phyloP scores from a whole-genome alignment of 208 protist species.

The Leishmania martiniquensis region DNA sequence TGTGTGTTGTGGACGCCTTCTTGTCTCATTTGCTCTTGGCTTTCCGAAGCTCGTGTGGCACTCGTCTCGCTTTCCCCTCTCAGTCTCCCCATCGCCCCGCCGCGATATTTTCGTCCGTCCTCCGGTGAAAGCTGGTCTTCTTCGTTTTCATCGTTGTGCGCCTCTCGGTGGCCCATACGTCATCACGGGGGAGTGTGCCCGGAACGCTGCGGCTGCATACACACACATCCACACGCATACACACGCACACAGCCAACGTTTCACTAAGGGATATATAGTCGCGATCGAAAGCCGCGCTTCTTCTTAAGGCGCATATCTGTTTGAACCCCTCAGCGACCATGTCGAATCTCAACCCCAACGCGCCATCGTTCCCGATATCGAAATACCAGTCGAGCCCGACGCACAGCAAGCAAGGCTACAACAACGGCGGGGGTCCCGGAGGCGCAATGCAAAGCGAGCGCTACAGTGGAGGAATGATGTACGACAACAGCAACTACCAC shows the following conservation, averaged over 20 bases:
- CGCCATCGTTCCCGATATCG: slow-evolving; percentile 19
- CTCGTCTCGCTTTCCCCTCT: not conserved
- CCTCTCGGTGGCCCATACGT: not conserved
- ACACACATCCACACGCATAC: not conserved
- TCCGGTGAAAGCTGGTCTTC: not conserved
- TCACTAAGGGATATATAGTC: not conserved
- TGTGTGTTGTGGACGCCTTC: not conserved
- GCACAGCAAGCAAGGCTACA: slow-evolving; percentile 25
- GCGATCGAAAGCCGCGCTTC: not conserved
- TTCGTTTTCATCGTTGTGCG: not conserved
- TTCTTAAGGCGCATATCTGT: not conserved
- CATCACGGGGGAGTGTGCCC: not conserved
- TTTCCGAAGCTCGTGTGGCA: not conserved
- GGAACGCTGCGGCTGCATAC: not conserved
- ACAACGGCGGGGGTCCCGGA: slow-evolving; percentile 8
- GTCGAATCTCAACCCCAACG: slow-evolving; percentile 36
- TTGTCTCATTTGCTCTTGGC: not conserved
- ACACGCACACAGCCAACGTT: not conserved
- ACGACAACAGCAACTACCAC: slow-evolving; percentile 23
- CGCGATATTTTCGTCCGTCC: not conserved
- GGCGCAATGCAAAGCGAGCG: slow-evolving; percentile 21
- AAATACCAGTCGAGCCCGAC: slow-evolving; percentile 9
- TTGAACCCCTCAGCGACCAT: slow-evolving; percentile 13
- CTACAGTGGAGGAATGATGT: slow-evolving; percentile 22
- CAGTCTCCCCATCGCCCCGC: not conserved